Base-by-base conservation (phyloP, 371 early-diverging fungal genomes). In the Mortierella sp. region DNA sequence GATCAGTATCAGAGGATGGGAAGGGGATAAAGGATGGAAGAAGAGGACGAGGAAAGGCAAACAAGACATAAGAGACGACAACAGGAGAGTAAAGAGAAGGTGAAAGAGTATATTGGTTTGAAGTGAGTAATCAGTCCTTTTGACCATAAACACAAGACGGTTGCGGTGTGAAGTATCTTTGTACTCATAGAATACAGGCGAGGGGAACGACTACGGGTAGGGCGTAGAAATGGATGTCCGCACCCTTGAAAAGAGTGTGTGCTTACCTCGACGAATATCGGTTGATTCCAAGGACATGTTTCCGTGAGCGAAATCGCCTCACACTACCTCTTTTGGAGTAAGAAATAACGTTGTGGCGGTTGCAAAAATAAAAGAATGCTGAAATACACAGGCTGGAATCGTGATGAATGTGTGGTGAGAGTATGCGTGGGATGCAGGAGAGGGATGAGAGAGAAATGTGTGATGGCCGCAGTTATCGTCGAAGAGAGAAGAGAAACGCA, bases 201-300 rank as follows among this genome's bases (percentile, higher is more conserved):
- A 1, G 19, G 9, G n/a, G n/a, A n/a, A n/a, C n/a, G n/a, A n/a
- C n/a, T n/a, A n/a, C n/a, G n/a, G n/a, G n/a, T n/a, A n/a, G n/a
- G n/a, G n/a, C n/a, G n/a, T n/a, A n/a, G n/a, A n/a, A n/a, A n/a
- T n/a, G n/a, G n/a, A n/a, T n/a, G n/a, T n/a, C n/a, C n/a, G n/a
- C n/a, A n/a, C 37, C 11, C 37, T 32, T 27, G 4, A 12, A 51
- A 19, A 23, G 19, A 32, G 4, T 6, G 24, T 3, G 28, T 21
- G 32, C 64, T 53, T 70, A 70, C 70, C 70, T 56, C 64, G 70
- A 63, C 58, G 55, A 46, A 62, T 32, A 5, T 53, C 64, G 42
- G 11, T 34, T 7, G 64, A 30, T 53, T 70, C 63, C 53, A 63
- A 41, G 42, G 63, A 58, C 70, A 70, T 70, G 51, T 27, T 19